Base-by-base conservation (phyloP, 148 eudicot genomes). In the Camellia japonica region DNA sequence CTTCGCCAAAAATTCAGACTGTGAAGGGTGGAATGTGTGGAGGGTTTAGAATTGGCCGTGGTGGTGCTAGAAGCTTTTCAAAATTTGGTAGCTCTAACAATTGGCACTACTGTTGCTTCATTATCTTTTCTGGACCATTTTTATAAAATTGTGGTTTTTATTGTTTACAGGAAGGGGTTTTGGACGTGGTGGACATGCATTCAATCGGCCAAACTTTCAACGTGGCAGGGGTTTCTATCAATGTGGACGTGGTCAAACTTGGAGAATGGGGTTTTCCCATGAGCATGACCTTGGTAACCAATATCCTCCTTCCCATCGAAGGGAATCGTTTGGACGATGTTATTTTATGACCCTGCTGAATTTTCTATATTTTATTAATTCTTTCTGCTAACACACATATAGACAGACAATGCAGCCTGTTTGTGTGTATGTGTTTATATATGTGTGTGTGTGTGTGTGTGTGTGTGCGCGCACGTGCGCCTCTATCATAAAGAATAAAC, bases 11-110 rank as follows among this genome's bases (percentile, higher is more conserved):
- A 85, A 89, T 90, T 69, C 95, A 91, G 89, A 94, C 91, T 76
- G 93, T 93, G 68, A 93, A 93, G 87, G 97, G 97, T 65, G 97
- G 93, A 67, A 91, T 93, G 90, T 83, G 86, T 52, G 95, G 97
- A 62, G 97, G 97, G 63, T 91, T 93, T 66, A 87, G 89, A 77
- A 91, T 93, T 78, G 92, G 91, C 78, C 89, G 74, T 78, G 89
- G 88, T 79, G 83, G 80, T 75, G 88, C 87, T 81, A 80, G 73
- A 59, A 73, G 65, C 67, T 59, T 73, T 85, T 46, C 80, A 46
- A 75, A 56, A 73, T 68, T 71, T 63, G 80, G 88, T 78, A 77
- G 62, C 13, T 63, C 52, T 49, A 16, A 44, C 13, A 6, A 30
- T 54, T 83, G 23, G 55, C 62, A 46, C 15, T 44, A 23, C 74